Percentiles rank a stretch among this genome's conserved stretches.
Conservation (phyloP, 768 basidiomycete genomes). For the Boletus huronensis region DNA sequence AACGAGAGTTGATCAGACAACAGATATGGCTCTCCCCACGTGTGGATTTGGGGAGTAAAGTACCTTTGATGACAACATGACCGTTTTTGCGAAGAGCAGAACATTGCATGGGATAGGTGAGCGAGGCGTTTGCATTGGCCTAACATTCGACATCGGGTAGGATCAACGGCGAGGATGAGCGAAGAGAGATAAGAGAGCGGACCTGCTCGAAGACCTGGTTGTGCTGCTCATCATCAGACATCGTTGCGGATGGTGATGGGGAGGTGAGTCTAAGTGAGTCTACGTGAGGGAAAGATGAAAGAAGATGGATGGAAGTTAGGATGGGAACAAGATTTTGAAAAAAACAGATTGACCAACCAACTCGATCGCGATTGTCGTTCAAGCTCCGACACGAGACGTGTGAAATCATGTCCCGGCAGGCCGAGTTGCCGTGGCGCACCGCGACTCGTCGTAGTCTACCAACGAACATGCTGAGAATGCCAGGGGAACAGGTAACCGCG, state of each 20-base stretch:
- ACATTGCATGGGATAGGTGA: slow-evolving; percentile 88
- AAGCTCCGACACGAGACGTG: slow-evolving; percentile 41
- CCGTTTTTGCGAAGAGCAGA: slow-evolving; percentile 93
- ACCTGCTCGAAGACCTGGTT: slow-evolving; percentile 86
- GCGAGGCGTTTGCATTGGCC: slow-evolving; percentile 72
- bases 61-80: slow-evolving; percentile 94
- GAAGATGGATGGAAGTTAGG: slow-evolving; percentile 22
- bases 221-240: slow-evolving; percentile 94
- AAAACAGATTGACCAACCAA: slow-evolving; percentile 5
- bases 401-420: slow-evolving; percentile 3
- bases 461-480: background rate
- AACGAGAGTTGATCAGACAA: background rate
- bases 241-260: slow-evolving; percentile 37
- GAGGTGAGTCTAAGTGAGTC: slow-evolving; percentile 20
- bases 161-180: slow-evolving; percentile 12
- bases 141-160: slow-evolving; percentile 29
- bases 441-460: background rate
- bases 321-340: slow-evolving; percentile 22
- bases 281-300: slow-evolving; percentile 23
- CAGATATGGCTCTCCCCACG: background rate
- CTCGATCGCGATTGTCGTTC: slow-evolving; percentile 33
- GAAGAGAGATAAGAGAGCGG: slow-evolving; percentile 19
- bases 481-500: background rate
- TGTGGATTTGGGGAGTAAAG: background rate
- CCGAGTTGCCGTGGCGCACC: slow-evolving; percentile 16